These are phyloP conservation scores for Ehretia macrophylla DNA, from an alignment of 257 asterid genomes.

Conservation along the genomic window DNA sequence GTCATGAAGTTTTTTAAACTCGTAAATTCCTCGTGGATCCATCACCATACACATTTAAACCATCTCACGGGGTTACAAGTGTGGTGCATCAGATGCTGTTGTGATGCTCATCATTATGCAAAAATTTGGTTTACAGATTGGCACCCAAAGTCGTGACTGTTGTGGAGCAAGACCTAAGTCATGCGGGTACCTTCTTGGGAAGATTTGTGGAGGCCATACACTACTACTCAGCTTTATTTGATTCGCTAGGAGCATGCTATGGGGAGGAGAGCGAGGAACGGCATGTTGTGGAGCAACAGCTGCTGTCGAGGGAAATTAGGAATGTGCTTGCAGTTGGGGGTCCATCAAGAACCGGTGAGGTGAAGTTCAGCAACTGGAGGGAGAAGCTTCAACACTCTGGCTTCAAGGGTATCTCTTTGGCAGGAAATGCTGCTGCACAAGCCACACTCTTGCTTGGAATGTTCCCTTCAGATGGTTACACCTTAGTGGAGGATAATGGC, in stretches of 20 bases:
- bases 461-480: conserved; percentile 94
- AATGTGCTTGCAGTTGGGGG: conserved; percentile 81
- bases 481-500: conserved; percentile 89
- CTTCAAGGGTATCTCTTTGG: conserved; percentile 71
- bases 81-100: background rate
- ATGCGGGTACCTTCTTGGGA: conserved; percentile 86
- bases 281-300: conserved; percentile 89
- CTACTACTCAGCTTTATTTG: conserved; percentile 91
- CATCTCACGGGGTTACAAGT: no score
- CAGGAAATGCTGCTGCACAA: conserved; percentile 90
- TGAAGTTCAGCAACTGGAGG: conserved; percentile 90
- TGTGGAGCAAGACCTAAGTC: conserved; percentile 95
- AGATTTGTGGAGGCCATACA: conserved; percentile 96
- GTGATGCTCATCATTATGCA: background rate
- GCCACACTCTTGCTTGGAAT: conserved; percentile 90
- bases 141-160: conserved; percentile 93
- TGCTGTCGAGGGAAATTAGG: conserved; percentile 77
- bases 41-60: no score
- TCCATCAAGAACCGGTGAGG: conserved; percentile 67
- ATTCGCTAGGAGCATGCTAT: conserved; percentile 92
- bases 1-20: no score
- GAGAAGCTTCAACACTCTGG: conserved; percentile 86
- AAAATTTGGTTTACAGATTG: conserved; percentile 35
- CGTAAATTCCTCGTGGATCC: no score
- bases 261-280: conserved; percentile 96